phyloP scores from a whole-genome alignment of 768 basidiomycete genomes.

The Auricularia cornea region DNA sequence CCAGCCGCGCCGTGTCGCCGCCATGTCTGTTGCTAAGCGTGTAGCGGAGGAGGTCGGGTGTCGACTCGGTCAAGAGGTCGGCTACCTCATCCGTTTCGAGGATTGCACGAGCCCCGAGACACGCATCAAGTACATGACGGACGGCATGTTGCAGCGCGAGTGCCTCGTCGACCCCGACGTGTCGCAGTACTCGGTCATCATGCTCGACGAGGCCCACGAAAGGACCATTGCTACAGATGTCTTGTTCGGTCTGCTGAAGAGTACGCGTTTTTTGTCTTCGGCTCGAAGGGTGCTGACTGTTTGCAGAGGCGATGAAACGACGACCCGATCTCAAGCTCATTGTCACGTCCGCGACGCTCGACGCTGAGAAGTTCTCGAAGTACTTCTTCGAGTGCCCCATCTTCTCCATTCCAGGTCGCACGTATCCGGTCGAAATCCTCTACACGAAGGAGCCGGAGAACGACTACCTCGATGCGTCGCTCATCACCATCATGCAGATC shows the following conservation, averaged over 20 bases:
- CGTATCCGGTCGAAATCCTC: conserved; percentile 96
- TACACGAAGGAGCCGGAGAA: conserved; percentile 98
- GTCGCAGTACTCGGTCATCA: conserved; percentile 87
- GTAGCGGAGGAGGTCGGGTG: conserved; percentile 98
- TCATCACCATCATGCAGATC: conserved; percentile 99
- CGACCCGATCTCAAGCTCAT: conserved; percentile 95
- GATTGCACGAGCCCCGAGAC: conserved; percentile 99
- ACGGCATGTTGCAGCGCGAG: conserved; percentile 98
- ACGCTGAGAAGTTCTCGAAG: conserved; percentile 98
- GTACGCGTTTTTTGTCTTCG: conserved; percentile 26
- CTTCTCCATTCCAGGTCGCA: conserved; percentile 98
- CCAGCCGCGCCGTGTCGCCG: conserved; percentile 97
- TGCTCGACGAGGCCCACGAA: conserved; percentile 99
- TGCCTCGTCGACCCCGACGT: conserved; percentile 92
- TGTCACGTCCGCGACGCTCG: conserved; percentile 97
- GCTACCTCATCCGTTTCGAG: conserved; percentile 98
- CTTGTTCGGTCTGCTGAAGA: conserved; percentile 90
- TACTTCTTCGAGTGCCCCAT: conserved; percentile 99
- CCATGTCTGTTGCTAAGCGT: conserved; percentile 98
- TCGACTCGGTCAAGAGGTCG: conserved; percentile 93
- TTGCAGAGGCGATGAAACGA: conserved; percentile 83
- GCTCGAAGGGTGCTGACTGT: conserved; percentile 21
- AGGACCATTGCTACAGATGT: conserved; percentile 98
- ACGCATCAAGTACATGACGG: conserved; percentile 99
- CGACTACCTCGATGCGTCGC: conserved; percentile 95